Evolutionary conservation across 179 eudicot species (phyloP).

Genomic region (Gypsophila paniculata): DNA sequence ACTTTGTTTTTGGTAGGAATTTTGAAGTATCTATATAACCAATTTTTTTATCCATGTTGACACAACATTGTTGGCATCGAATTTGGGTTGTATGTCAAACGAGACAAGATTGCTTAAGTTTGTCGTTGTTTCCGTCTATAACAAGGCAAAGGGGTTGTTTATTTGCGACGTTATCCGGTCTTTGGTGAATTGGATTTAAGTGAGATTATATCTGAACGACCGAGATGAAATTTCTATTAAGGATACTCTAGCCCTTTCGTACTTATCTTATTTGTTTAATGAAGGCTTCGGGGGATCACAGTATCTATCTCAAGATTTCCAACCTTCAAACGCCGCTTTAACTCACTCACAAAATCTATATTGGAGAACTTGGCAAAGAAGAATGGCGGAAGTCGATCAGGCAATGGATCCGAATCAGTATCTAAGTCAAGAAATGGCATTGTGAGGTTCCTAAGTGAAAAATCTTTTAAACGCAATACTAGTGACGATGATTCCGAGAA

Average conservation of each 20-base stretch:
- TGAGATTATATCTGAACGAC: background rate
- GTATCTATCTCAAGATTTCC: conserved; percentile 84
- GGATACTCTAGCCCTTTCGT: background rate
- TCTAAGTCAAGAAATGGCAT: conserved; percentile 41
- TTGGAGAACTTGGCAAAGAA: conserved; percentile 51
- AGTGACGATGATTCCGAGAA: conserved; percentile 33
- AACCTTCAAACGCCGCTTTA: conserved; percentile 80
- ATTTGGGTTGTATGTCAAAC: background rate
- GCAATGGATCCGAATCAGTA: conserved; percentile 28
- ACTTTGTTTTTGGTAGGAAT: background rate
- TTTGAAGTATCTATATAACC: background rate
- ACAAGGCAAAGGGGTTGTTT: background rate
- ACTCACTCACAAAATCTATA: conserved; percentile 43
- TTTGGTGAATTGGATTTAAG: too few relatives aligned
- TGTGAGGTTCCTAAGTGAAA: conserved; percentile 50
- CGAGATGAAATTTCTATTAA: background rate
- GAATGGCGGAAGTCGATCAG: conserved; percentile 32
- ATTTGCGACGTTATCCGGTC: too few relatives aligned
- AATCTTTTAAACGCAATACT: conserved; percentile 47
- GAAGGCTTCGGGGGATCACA: conserved; percentile 82
- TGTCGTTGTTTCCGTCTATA: background rate
- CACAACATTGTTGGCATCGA: background rate
- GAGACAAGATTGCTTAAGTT: background rate
- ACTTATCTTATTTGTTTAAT: background rate
- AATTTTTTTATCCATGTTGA: background rate